Evolutionary conservation across 1,139 yeast genomes (phyloP), one percentile per base, ranked within the genome.

Genomic region (Suhomyces kunorum): DNA sequence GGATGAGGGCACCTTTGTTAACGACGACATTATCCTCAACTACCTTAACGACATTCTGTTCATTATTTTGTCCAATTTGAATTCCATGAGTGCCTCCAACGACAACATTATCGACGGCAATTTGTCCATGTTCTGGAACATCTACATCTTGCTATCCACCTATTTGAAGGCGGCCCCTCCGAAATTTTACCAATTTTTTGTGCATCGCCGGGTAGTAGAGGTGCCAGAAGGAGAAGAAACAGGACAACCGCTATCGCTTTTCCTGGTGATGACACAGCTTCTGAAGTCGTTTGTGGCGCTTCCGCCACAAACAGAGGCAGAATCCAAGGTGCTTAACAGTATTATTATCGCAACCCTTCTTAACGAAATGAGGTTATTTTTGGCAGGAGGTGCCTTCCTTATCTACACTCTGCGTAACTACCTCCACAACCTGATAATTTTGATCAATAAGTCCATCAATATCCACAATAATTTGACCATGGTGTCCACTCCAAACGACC

Each of bases 371-470:
- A 74, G 71, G 45, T 54, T 63, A 43, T 55, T 58, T 31, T 59
- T 58, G 34, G 55, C 56, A 38, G 61, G 59, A 35, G 64, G 64
- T 30, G 55, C 56, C 32, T 51, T 67, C 38, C 48, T 58, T 32
- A 62, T 68, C 9, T 70, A 61, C 48, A 66, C 66, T 27, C 65
- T 64, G 50, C 67, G 65, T 38, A 71, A 70, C 45, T 60, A 64
- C 25, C 57, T 75, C 26, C 80, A 75, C 47, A 74, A 74, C 48
- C 66, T 78, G 1, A 66, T 75, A 26, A 74, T 75, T 22, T 55
- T 74, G 32, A 64, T 74, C 20, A 74, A 74, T 47, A 70, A 70
- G 50, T 65, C 72, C 13, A 61, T 73, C 28, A 51, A 51, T 33
- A 46, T 50, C 8, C 47, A 44, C 31, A 34, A 42, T 23, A 38